Conservation (phyloP, 2,329 filamentous ascomycete species). For the Alternaria arborescens region DNA sequence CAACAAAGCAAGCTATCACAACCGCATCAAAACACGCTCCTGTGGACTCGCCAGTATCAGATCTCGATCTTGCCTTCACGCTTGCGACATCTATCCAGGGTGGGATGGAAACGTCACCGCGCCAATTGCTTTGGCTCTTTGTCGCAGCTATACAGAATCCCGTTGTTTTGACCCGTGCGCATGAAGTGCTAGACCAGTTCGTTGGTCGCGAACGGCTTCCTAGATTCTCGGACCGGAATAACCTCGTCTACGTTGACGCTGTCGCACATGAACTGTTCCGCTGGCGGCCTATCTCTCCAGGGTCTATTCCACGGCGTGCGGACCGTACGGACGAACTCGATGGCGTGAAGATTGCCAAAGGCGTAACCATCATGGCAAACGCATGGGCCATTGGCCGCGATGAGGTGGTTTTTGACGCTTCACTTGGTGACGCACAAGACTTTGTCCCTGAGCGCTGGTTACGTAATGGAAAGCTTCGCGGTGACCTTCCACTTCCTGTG, state of each 20-base stretch:
- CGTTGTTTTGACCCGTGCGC: constrained; percentile 6
- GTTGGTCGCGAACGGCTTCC: constrained; percentile 16
- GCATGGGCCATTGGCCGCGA: constrained; percentile 21
- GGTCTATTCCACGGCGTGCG: constrained; percentile 17
- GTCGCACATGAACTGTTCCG: constrained; percentile 16
- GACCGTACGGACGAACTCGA: constrained; percentile 14
- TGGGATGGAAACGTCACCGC: constrained; percentile 21
- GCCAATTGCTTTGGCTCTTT: constrained; percentile 20
- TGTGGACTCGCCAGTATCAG: background rate
- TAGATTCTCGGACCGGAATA: constrained; percentile 8
- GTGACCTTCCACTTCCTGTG: constrained; percentile 17
- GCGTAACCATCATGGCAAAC: constrained; percentile 19
- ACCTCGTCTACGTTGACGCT: constrained; percentile 18
- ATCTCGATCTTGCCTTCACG: constrained; percentile 20
- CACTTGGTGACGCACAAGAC: constrained; percentile 2
- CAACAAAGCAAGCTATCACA: constrained; percentile 17
- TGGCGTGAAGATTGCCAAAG: constrained; percentile 13
- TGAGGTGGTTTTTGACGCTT: constrained; percentile 17
- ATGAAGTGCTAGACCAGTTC: constrained; percentile 12
- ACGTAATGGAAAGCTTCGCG: constrained; percentile 13
- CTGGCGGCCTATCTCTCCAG: constrained; percentile 19
- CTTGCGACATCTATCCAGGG: constrained; percentile 20
- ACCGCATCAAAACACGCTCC: constrained; percentile 13
- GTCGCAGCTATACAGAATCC: constrained; percentile 10
- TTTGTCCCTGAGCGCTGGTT: constrained; percentile 21